These are phyloP conservation scores for Taxillus chinensis DNA, from an alignment of 164 flowering plant species.

Conservation along the genomic window DNA sequence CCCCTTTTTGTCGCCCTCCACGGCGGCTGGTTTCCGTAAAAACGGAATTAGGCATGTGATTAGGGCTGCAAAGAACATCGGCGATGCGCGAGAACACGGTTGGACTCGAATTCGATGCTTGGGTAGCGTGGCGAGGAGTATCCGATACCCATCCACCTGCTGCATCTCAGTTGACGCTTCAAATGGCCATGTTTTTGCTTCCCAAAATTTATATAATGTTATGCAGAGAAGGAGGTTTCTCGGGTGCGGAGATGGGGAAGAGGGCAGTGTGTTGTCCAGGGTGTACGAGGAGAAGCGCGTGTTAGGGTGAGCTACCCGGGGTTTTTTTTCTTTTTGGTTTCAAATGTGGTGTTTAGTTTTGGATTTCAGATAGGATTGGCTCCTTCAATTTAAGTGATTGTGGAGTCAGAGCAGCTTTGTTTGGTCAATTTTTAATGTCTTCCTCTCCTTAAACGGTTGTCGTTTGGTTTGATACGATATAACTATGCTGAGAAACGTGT, in stretches of 20 bases:
- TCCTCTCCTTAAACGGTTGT: too few species aligned
- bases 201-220: slow-evolving; percentile 4
- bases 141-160: slow-evolving; percentile 8
- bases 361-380: not conserved
- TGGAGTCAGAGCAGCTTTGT: not conserved
- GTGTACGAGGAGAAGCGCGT: slow-evolving; percentile 67
- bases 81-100: slow-evolving; percentile 6
- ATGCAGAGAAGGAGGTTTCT: slow-evolving; percentile 56
- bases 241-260: slow-evolving; percentile 77
- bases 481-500: too few species aligned
- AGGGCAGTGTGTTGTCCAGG: slow-evolving; percentile 54
- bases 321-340: not conserved
- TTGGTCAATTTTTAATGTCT: too few species aligned
- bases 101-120: slow-evolving; percentile 17
- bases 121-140: slow-evolving; percentile 25
- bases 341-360: not conserved
- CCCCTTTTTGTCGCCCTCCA: slow-evolving; percentile 30
- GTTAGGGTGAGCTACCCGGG: slow-evolving; percentile 41
- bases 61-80: slow-evolving; percentile 5
- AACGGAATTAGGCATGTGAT: slow-evolving; percentile 17
- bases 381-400: not conserved
- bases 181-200: slow-evolving; percentile 3
- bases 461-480: too few species aligned
- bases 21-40: slow-evolving; percentile 24
- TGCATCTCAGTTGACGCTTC: slow-evolving; percentile 1